These are phyloP conservation scores for Rhizopus arrhizus DNA, from an alignment of 371 early-diverging fungal species.

Conservation along the genomic window DNA sequence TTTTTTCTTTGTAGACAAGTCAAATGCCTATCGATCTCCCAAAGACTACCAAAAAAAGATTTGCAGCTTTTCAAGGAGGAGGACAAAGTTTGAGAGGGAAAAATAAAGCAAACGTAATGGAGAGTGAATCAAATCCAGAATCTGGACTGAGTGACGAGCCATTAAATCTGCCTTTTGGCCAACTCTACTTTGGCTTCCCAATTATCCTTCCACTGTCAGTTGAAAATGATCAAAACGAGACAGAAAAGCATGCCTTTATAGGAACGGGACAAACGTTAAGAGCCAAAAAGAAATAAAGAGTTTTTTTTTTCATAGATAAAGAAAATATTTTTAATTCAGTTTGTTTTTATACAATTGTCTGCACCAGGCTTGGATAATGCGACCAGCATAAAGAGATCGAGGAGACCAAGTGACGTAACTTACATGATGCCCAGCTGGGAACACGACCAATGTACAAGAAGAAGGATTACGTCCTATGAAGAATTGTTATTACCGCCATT, in stretches of 20 bases:
- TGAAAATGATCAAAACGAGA: constrained; percentile 21
- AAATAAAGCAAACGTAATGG: constrained; percentile 37
- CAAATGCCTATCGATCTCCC: constrained; percentile 51
- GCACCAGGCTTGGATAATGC: constrained; percentile 46
- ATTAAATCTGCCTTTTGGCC: constrained; percentile 84
- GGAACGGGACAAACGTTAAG: constrained; percentile 48
- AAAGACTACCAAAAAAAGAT: constrained; percentile 42
- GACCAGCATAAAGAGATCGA: constrained; percentile 35
- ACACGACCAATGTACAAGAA: constrained; percentile 8
- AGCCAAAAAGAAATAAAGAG: constrained; percentile 36
- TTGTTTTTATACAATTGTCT: constrained; percentile 17
- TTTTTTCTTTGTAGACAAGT: constrained; percentile 44
- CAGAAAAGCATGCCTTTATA: constrained; percentile 19
- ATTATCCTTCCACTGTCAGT: constrained; percentile 49
- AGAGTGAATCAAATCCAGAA: neutral
- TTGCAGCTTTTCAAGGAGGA: constrained; percentile 44
- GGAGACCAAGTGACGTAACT: constrained; percentile 44
- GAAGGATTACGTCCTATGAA: neutral
- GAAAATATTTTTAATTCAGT: neutral
- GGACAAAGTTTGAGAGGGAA: constrained; percentile 49
- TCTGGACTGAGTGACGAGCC: constrained; percentile 68
- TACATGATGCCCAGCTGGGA: constrained; percentile 40
- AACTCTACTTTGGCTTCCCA: constrained; percentile 87
- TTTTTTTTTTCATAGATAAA: neutral
- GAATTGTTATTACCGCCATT: neutral